Evolutionary conservation across 192 early-diverging fungal genomes (phyloP).

Genomic region (Backusella sp.): DNA sequence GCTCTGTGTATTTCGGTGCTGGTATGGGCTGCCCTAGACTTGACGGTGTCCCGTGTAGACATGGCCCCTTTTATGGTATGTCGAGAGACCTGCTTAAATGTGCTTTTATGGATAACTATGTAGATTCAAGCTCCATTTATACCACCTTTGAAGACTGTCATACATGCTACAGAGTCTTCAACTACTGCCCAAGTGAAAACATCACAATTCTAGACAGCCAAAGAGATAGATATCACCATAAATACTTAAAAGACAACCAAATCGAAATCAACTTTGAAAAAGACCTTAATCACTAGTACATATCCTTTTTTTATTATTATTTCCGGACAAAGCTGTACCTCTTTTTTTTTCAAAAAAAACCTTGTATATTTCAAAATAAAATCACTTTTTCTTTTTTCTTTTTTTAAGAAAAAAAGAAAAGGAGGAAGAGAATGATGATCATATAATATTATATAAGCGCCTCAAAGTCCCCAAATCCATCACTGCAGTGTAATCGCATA

Average conservation of each 20-base stretch:
- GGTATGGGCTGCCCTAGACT: neutral
- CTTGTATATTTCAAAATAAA: neutral
- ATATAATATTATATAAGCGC: neutral
- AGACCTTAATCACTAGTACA: neutral
- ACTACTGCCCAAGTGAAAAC: neutral
- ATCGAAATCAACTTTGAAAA: neutral
- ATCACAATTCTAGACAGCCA: neutral
- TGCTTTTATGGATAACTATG: slow-evolving; percentile 4
- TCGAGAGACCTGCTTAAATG: neutral
- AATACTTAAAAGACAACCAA: neutral
- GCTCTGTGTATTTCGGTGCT: neutral
- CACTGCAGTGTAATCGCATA: neutral
- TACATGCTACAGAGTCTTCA: neutral
- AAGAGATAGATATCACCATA: neutral
- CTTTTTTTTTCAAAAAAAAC: neutral
- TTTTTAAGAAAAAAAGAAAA: neutral
- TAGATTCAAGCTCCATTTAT: slow-evolving; percentile 1
- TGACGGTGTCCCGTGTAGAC: neutral
- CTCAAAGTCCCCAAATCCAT: neutral
- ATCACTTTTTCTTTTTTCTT: neutral
- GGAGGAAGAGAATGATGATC: neutral
- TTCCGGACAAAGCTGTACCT: neutral
- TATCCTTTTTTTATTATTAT: neutral
- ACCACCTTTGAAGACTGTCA: neutral
- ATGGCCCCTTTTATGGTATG: neutral